Percentiles rank a stretch among this genome's conserved stretches.
Evolutionary conservation across 805 yeast species (phyloP).

Genomic region (Metschnikowia matae): DNA sequence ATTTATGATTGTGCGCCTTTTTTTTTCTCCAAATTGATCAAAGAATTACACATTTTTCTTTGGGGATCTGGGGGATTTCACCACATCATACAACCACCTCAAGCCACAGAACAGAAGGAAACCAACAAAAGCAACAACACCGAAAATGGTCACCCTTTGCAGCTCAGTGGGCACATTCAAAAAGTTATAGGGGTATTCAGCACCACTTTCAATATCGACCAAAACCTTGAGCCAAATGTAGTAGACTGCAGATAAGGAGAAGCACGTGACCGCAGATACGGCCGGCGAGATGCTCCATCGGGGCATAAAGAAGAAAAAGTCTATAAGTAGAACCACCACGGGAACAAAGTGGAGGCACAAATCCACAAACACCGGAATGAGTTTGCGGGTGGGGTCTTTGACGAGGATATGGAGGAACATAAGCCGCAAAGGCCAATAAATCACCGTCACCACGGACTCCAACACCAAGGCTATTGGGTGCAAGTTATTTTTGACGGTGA

Average conservation of each 20-base stretch:
- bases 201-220: conserved; percentile 45
- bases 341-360: conserved; percentile 60
- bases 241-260: conserved; percentile 42
- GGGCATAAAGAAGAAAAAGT: conserved; percentile 52
- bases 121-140: conserved; percentile 34
- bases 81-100: conserved; percentile 23
- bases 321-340: conserved; percentile 45
- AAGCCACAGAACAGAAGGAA: conserved; percentile 30
- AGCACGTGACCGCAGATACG: conserved; percentile 39
- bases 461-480: conserved; percentile 55
- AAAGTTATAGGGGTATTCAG: conserved; percentile 64
- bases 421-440: conserved; percentile 68
- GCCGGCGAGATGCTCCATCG: conserved; percentile 33
- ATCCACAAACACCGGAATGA: conserved; percentile 50
- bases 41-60: neutral
- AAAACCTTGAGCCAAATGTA: conserved; percentile 49
- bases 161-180: conserved; percentile 48
- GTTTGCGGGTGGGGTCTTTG: conserved; percentile 25
- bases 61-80: conserved; percentile 1
- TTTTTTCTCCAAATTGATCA: no score
- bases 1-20: no score
- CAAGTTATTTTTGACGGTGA: conserved; percentile 34
- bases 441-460: conserved; percentile 56
- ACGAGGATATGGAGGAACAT: conserved; percentile 49
- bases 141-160: conserved; percentile 46